Evolutionary conservation across 75 land plant species (phyloP), one percentile per base, ranked within the genome.

Genomic region (Larix kaempferi): DNA sequence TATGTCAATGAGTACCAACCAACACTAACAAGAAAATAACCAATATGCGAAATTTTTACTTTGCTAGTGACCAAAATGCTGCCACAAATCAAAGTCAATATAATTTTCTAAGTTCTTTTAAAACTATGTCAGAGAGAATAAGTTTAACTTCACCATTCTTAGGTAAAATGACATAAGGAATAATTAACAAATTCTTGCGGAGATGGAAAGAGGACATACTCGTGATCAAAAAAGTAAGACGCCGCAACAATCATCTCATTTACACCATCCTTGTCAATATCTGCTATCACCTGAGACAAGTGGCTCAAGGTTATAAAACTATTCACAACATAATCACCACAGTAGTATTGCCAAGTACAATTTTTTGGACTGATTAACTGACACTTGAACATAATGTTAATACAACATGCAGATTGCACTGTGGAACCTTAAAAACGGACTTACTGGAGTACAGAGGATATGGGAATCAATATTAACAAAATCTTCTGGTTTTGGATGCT

Each of bases 221-320:
- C 99, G 71, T 84, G 99, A 83, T 98, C 99, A 89, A 89, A 98
- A 83, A 98, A 98, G 80, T 93, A 95, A 66, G 99, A 95, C n/a
- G 88, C 93, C 65, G 94, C 99, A 79, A 98, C 86, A 74, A 98
- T 74, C 92, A 98, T 87, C 80, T 98, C 99, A 69, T 87, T 78
- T 11, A 95, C 87, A 16, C 99, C 99, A 88, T 98, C 99, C 62
- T 82, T 85, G 78, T 98, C 99, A 80, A 98, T 95, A 76, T 98
- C 99, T 27, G 99, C 98, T 78, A 98, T 98, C 19, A 98, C 98
- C 99, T 98, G 88, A 39, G 79, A 56, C 59, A 78, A 29, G n/a
- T 39, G 54, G 11, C 73, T 41, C 54, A 33, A 37, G 55, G 60
- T 44, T 72, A 58, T 33, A 76, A 73, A 41, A 17, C 55, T 25